Evolutionary conservation across 202 grass and related monocot species (phyloP).

Genomic region (Musa balbisiana): DNA sequence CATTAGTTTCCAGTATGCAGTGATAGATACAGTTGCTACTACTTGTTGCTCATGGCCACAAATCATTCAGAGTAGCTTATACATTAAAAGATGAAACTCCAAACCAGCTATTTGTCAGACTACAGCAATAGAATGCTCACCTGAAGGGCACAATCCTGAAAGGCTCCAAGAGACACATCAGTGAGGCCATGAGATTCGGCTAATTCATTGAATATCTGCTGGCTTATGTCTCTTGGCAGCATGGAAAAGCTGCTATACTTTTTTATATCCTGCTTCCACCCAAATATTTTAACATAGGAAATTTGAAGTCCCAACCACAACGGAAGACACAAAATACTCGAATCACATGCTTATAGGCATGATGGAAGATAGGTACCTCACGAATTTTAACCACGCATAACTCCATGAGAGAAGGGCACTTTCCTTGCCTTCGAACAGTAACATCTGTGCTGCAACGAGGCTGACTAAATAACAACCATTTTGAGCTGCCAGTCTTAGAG

Average conservation of each 20-base stretch:
- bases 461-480: slow-evolving; percentile 66
- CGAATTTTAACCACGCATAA: slow-evolving; percentile 74
- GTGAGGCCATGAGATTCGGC: slow-evolving; percentile 51
- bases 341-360: background rate
- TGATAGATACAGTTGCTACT: background rate
- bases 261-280: slow-evolving; percentile 56
- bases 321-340: background rate
- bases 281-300: background rate
- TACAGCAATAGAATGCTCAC: slow-evolving; percentile 28
- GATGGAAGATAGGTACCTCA: slow-evolving; percentile 33
- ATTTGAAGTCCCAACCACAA: background rate
- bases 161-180: slow-evolving; percentile 49
- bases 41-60: background rate
- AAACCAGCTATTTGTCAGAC: background rate
- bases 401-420: slow-evolving; percentile 63
- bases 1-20: no score
- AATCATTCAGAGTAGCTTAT: background rate
- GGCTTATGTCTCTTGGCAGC: slow-evolving; percentile 94
- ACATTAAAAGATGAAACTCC: background rate
- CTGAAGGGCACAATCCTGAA: slow-evolving; percentile 82
- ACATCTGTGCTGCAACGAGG: slow-evolving; percentile 40
- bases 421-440: slow-evolving; percentile 32
- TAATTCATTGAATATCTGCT: slow-evolving; percentile 89
- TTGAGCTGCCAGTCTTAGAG: slow-evolving; percentile 82
- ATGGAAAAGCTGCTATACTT: slow-evolving; percentile 64